Evolutionary conservation across 2,329 filamentous ascomycete species (phyloP).

Genomic region (Botryotinia narcissicola): DNA sequence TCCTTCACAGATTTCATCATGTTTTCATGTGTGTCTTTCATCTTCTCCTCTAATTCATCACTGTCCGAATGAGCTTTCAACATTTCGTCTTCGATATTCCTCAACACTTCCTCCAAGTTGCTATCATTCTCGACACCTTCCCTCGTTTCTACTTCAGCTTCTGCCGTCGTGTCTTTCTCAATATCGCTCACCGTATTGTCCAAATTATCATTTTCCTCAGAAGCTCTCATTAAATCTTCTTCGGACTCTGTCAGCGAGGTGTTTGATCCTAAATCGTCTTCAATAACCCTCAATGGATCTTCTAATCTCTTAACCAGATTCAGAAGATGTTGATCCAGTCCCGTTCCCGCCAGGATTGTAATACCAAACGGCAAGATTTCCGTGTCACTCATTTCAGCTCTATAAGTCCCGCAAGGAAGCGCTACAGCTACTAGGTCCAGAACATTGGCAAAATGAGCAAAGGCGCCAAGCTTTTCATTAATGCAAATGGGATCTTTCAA

Average conservation of each 20-base stretch:
- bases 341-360: conserved; percentile 43
- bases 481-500: conserved; percentile 48
- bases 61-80: neutral
- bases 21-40: neutral
- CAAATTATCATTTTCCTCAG: neutral
- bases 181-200: neutral
- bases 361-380: conserved; percentile 45
- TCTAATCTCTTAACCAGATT: conserved; percentile 37
- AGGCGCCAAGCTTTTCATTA: conserved; percentile 49
- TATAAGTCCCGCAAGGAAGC: conserved; percentile 32
- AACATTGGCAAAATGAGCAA: conserved; percentile 55
- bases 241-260: neutral
- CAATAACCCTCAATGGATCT: conserved; percentile 28
- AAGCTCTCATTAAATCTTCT: neutral
- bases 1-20: neutral
- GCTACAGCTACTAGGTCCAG: conserved; percentile 50
- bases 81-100: neutral
- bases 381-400: conserved; percentile 23
- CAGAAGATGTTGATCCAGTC: conserved; percentile 43
- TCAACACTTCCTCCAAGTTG: neutral
- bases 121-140: neutral
- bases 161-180: neutral
- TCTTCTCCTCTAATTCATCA: neutral
- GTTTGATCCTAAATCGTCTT: conserved; percentile 13
- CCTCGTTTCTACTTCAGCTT: neutral